Conservation (phyloP, 495 filamentous ascomycete species). For the Sordaria brevicollis region DNA sequence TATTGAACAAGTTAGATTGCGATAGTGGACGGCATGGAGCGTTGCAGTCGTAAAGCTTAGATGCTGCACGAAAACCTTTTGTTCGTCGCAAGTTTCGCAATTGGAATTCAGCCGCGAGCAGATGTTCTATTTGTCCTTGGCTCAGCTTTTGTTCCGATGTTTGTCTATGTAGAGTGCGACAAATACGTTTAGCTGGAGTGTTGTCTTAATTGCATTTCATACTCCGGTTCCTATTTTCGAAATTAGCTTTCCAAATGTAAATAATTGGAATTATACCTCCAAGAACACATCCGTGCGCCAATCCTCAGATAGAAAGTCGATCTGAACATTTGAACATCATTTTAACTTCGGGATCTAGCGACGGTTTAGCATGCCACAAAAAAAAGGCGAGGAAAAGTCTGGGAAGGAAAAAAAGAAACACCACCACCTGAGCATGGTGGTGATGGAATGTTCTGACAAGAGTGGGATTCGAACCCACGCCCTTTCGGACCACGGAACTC, state of each 20-base stretch:
- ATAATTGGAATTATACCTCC: neutral
- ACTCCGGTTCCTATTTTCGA: neutral
- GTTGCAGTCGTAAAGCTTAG: neutral
- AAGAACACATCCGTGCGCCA: neutral
- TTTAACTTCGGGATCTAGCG: too few species aligned
- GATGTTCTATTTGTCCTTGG: neutral
- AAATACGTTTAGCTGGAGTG: too few species aligned
- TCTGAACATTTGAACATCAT: too few species aligned
- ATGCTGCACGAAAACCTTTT: neutral
- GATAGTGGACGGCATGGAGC: neutral
- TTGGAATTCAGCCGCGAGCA: too few species aligned
- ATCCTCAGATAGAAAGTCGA: too few species aligned
- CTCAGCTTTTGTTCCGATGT: neutral
- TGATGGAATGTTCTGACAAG: slow-evolving; percentile 6
- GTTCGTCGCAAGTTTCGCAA: neutral
- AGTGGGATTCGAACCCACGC: slow-evolving; percentile 29
- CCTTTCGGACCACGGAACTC: slow-evolving; percentile 21
- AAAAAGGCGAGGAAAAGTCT: neutral
- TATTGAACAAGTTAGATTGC: too few species aligned
- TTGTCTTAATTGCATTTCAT: too few species aligned
- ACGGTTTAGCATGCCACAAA: too few species aligned
- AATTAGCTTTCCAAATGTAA: neutral
- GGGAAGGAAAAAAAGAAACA: neutral
- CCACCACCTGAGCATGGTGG: neutral
- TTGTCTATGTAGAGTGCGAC: neutral